Percentiles rank a stretch among this genome's conserved stretches.
These are phyloP conservation scores for Penicillium griseofulvum DNA, from an alignment of 2,329 filamentous ascomycete genomes.

Conservation along the genomic window DNA sequence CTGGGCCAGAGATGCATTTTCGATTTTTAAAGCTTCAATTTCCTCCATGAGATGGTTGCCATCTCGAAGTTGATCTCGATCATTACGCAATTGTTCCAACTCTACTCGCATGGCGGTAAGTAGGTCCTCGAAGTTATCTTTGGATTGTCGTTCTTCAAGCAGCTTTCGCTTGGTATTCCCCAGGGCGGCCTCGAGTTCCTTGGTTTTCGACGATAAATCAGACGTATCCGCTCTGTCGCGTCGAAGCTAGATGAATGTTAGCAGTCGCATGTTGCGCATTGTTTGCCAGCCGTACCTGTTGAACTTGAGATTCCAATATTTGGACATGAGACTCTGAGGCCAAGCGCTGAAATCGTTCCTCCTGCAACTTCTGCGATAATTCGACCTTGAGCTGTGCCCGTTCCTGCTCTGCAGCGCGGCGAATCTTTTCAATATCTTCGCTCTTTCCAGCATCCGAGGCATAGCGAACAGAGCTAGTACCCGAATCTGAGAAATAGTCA, in stretches of 20 bases:
- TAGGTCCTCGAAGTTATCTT: constrained; percentile 91
- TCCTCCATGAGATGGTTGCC: constrained; percentile 83
- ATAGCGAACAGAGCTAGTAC: constrained; percentile 78
- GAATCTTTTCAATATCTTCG: constrained; percentile 77
- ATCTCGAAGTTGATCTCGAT: constrained; percentile 79
- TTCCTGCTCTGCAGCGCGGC: constrained; percentile 83
- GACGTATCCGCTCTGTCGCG: constrained; percentile 54
- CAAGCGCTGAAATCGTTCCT: constrained; percentile 74
- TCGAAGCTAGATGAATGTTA: constrained; percentile 33
- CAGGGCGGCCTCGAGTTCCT: constrained; percentile 74
- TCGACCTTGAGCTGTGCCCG: constrained; percentile 83
- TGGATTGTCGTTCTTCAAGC: constrained; percentile 78
- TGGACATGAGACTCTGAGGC: constrained; percentile 81
- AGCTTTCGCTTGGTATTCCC: constrained; percentile 81
- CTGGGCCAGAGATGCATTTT: constrained; percentile 49
- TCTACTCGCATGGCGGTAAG: constrained; percentile 79
- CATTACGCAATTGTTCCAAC: constrained; percentile 75
- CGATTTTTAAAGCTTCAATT: constrained; percentile 62
- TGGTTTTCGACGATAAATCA: constrained; percentile 57
- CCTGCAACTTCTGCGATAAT: constrained; percentile 79
- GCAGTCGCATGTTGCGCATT: not conserved
- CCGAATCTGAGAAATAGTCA: constrained; percentile 97
- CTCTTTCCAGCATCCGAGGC: constrained; percentile 59
- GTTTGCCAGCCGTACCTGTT: constrained; percentile 50
- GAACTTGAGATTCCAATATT: constrained; percentile 73